Evolutionary conservation across 202 grass and related monocot genomes (phyloP).

Genomic region (Elaeis oleifera): DNA sequence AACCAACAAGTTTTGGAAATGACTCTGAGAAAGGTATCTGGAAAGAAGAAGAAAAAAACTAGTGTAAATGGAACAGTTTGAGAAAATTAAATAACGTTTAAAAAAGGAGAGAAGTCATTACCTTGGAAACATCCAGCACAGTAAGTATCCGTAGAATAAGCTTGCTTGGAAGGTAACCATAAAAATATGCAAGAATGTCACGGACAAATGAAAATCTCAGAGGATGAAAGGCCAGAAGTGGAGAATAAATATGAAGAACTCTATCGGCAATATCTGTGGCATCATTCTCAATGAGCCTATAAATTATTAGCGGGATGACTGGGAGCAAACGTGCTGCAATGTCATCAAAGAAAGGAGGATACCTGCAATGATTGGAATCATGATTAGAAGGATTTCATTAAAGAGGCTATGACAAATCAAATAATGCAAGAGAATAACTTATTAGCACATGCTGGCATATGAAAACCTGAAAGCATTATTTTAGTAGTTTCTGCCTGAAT

Average conservation of each 20-base stretch:
- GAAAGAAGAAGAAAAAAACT: conserved; percentile 12
- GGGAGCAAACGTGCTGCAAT: conserved; percentile 85
- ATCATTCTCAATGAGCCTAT: conserved; percentile 94
- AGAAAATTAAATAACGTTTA: background rate
- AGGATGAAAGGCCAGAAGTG: conserved; percentile 79
- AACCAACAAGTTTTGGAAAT: conserved; percentile 61
- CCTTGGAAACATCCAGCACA: conserved; percentile 70
- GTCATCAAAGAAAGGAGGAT: conserved; percentile 93
- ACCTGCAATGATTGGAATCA: conserved; percentile 49
- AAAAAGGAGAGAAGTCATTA: conserved; percentile 27
- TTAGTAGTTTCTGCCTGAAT: no score
- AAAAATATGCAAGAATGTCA: conserved; percentile 98
- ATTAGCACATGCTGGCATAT: no score
- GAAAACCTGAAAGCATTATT: no score
- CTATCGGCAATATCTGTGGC: conserved; percentile 72
- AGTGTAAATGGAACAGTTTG: conserved; percentile 12
- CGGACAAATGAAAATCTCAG: conserved; percentile 93
- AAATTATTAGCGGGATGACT: conserved; percentile 87
- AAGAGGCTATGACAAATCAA: conserved; percentile 7
- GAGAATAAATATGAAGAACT: conserved; percentile 77
- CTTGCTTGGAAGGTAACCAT: conserved; percentile 81
- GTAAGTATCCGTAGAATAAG: conserved; percentile 79
- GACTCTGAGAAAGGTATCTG: conserved; percentile 87
- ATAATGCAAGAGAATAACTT: no score
- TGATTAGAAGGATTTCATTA: conserved; percentile 17